Conservation (phyloP, 2,329 filamentous ascomycete genomes). For the Rugonectria rugulosa region DNA sequence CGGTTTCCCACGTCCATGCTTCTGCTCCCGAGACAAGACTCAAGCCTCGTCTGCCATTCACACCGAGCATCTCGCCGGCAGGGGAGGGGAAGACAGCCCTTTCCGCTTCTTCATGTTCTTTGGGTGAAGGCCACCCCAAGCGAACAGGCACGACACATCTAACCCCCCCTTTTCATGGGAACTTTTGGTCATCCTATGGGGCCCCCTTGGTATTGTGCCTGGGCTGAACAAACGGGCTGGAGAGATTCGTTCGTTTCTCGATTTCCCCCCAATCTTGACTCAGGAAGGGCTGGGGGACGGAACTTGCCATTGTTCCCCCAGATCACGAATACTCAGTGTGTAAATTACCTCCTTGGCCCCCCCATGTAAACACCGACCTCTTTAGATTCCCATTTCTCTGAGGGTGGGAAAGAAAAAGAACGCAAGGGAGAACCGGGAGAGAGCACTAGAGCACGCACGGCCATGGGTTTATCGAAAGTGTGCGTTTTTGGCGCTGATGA, state of each 20-base stretch:
- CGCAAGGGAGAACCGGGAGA: not conserved
- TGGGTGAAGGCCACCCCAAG: no score
- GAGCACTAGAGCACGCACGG: conserved; percentile 11
- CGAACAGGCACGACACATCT: no score
- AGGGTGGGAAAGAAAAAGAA: no score
- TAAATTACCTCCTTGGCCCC: not conserved
- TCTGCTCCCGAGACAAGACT: not conserved
- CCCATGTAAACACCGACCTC: not conserved
- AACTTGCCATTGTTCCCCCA: not conserved
- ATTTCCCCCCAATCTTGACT: not conserved
- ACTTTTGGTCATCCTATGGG: not conserved
- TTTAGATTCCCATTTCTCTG: no score
- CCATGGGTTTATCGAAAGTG: conserved; percentile 4
- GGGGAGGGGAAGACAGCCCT: no score
- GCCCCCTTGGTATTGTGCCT: not conserved
- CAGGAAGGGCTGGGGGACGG: not conserved
- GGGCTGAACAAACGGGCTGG: not conserved
- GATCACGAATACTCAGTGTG: not conserved
- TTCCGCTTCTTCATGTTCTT: no score
- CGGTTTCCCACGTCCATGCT: not conserved
- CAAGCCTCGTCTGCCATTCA: not conserved
- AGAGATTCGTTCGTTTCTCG: not conserved
- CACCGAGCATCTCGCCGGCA: no score
- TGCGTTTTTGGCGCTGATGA: conserved; percentile 14
- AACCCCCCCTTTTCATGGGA: no score